Evolutionary conservation across 352 stramenopile genomes (phyloP).

Genomic region (Detonula confervacea): DNA sequence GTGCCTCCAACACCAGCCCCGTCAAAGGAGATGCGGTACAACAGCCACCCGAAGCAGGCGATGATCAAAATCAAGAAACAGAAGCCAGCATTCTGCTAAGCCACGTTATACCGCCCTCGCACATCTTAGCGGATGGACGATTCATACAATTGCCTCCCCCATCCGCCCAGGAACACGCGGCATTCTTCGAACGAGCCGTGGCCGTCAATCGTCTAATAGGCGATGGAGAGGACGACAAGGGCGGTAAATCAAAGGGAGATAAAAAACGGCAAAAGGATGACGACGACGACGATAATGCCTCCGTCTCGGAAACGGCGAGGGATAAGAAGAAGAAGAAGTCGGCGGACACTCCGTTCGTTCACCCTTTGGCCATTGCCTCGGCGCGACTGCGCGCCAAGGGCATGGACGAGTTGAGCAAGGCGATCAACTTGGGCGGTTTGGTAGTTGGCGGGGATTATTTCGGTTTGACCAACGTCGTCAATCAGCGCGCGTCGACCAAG

Average conservation of each 20-base stretch:
- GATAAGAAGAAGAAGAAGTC: constrained; percentile 34
- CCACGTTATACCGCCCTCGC: constrained; percentile 65
- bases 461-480: constrained; percentile 76
- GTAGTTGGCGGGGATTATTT: constrained; percentile 79
- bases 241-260: constrained; percentile 11
- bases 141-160: constrained; percentile 71
- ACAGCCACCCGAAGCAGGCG: not conserved
- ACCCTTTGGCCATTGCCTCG: constrained; percentile 76
- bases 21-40: not conserved
- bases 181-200: constrained; percentile 79
- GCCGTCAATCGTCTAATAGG: constrained; percentile 63
- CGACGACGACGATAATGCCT: constrained; percentile 30
- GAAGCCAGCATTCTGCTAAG: constrained; percentile 27
- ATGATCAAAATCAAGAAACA: constrained; percentile 1
- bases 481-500: constrained; percentile 40
- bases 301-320: not conserved
- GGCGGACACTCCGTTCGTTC: constrained; percentile 42
- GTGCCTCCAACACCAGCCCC: not conserved
- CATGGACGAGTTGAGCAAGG: constrained; percentile 78
- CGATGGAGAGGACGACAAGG: constrained; percentile 37
- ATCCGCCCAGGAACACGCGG: constrained; percentile 47
- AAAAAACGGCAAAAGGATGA: constrained; percentile 42
- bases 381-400: constrained; percentile 71
- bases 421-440: constrained; percentile 77
- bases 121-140: constrained; percentile 79